These are phyloP conservation scores for Melampsora americana DNA, from an alignment of 1,284 basidiomycete genomes.

Conservation along the genomic window DNA sequence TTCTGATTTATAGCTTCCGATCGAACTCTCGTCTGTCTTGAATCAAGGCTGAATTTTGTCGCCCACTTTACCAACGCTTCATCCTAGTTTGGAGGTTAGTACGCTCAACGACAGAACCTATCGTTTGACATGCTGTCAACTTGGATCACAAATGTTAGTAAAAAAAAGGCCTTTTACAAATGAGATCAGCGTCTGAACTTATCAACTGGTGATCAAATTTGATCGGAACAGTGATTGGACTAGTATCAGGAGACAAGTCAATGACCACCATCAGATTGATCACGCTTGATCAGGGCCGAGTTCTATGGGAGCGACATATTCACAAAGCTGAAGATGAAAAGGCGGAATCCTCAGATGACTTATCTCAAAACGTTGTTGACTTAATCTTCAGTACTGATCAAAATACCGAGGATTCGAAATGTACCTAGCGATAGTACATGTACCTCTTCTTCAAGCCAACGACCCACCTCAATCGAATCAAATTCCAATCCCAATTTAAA, in stretches of 20 bases:
- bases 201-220: background rate
- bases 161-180: background rate
- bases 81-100: slow-evolving; percentile 38
- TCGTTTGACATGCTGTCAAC: slow-evolving; percentile 34
- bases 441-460: too few relatives aligned
- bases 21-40: background rate
- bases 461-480: background rate
- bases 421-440: too few relatives aligned
- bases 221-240: slow-evolving; percentile 15
- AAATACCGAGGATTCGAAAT: too few relatives aligned
- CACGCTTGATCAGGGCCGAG: slow-evolving; percentile 23
- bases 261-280: slow-evolving; percentile 9
- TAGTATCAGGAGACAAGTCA: slow-evolving; percentile 27
- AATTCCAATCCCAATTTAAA: background rate
- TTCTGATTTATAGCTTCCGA: background rate
- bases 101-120: slow-evolving; percentile 26
- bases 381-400: slow-evolving; percentile 40
- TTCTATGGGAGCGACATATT: slow-evolving; percentile 31
- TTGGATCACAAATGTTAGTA: slow-evolving; percentile 23
- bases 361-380: slow-evolving; percentile 2
- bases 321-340: background rate
- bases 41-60: too few relatives aligned
- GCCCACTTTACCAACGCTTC: background rate
- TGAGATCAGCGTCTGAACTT: too few relatives aligned
- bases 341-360: too few relatives aligned